Conservation (phyloP, 208 protist species). For the Crithidia brevicula region DNA sequence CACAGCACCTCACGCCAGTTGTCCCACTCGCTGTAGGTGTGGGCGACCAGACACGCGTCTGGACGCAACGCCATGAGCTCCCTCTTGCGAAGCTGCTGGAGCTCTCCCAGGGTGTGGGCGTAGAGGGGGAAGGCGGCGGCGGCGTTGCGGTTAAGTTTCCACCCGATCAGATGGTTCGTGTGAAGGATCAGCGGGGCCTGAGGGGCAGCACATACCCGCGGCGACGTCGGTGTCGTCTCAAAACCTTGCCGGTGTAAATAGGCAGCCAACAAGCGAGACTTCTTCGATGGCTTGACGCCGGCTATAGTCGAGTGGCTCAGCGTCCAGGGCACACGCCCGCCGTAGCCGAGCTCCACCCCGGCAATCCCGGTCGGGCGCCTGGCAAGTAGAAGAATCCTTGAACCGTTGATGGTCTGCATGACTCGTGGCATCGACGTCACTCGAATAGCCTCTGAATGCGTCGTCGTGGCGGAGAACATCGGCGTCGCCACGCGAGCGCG, state of each 20-base stretch:
- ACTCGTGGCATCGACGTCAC: slow-evolving; percentile 21
- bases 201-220: neutral
- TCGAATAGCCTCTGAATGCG: slow-evolving; percentile 7
- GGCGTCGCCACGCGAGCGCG: slow-evolving; percentile 11
- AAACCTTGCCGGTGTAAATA: slow-evolving; percentile 40
- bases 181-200: slow-evolving; percentile 59
- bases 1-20: slow-evolving; percentile 68
- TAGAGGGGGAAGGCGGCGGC: slow-evolving; percentile 60
- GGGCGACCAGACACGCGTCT: slow-evolving; percentile 47
- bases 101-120: slow-evolving; percentile 63
- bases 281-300: slow-evolving; percentile 13
- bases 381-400: slow-evolving; percentile 39
- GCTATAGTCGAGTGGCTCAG: neutral
- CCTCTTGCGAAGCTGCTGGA: slow-evolving; percentile 36
- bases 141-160: slow-evolving; percentile 38
- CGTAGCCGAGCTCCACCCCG: slow-evolving; percentile 35
- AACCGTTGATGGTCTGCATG: slow-evolving; percentile 4
- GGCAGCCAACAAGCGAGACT: slow-evolving; percentile 23
- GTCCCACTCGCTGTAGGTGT: slow-evolving; percentile 76
- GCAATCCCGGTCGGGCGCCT: slow-evolving; percentile 36
- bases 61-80: slow-evolving; percentile 51
- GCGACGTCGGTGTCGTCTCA: neutral
- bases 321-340: slow-evolving; percentile 12
- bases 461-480: neutral
- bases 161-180: slow-evolving; percentile 76